These are phyloP conservation scores for Lepidium aucheri DNA, from an alignment of 345 rosid genomes.

Conservation along the genomic window DNA sequence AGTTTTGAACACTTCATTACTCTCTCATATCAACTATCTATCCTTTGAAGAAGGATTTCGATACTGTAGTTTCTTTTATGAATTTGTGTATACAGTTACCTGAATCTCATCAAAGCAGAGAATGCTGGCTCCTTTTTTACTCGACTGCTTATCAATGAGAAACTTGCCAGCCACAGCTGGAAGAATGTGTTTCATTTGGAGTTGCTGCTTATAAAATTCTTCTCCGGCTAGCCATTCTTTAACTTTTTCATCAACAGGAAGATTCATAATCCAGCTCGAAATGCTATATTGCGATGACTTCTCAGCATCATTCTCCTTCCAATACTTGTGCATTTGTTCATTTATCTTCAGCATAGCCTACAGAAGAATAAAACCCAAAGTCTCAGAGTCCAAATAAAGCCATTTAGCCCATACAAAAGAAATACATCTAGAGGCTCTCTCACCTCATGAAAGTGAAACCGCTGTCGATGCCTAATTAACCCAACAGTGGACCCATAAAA, in stretches of 20 bases:
- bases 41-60: neutral
- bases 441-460: slow-evolving; percentile 92
- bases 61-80: neutral
- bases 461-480: slow-evolving; percentile 52
- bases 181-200: slow-evolving; percentile 78
- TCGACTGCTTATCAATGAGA: slow-evolving; percentile 50
- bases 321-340: slow-evolving; percentile 76
- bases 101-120: slow-evolving; percentile 97
- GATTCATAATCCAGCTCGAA: slow-evolving; percentile 78
- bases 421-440: neutral
- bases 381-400: neutral
- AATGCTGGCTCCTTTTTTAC: slow-evolving; percentile 64
- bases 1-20: neutral
- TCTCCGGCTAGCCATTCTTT: slow-evolving; percentile 91
- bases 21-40: neutral
- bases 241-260: slow-evolving; percentile 73
- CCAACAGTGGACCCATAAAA: slow-evolving; percentile 71
- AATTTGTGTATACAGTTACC: slow-evolving; percentile 29
- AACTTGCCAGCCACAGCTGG: slow-evolving; percentile 85
- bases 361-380: neutral
- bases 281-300: slow-evolving; percentile 48
- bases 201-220: slow-evolving; percentile 76
- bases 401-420: neutral
- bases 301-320: slow-evolving; percentile 72
- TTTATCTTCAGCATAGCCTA: slow-evolving; percentile 94